These are phyloP conservation scores for Globisporangium iwayamae DNA, from an alignment of 352 stramenopile species.

Conservation along the genomic window DNA sequence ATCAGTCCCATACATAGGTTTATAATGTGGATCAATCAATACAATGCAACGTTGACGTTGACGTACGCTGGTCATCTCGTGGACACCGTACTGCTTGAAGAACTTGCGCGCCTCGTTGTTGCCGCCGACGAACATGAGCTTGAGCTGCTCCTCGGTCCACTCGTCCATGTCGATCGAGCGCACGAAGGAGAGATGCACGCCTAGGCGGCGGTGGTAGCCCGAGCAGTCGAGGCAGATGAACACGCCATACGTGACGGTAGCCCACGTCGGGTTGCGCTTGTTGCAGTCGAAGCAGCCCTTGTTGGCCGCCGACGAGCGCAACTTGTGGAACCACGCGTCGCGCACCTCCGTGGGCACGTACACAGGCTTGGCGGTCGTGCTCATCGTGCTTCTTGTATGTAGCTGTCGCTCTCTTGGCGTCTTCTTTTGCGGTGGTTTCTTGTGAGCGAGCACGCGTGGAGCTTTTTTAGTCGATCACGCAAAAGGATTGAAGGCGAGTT, in stretches of 20 bases:
- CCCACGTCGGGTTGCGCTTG: slow-evolving; percentile 94
- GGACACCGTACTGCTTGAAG: slow-evolving; percentile 90
- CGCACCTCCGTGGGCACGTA: slow-evolving; percentile 73
- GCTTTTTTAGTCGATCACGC: neutral
- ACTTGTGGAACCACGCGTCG: slow-evolving; percentile 86
- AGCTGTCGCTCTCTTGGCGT: neutral
- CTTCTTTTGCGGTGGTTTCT: slow-evolving; percentile 1
- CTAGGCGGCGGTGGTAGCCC: slow-evolving; percentile 90
- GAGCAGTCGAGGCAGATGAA: slow-evolving; percentile 97
- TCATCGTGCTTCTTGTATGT: slow-evolving; percentile 19
- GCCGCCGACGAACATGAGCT: slow-evolving; percentile 91
- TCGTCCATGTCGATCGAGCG: slow-evolving; percentile 95
- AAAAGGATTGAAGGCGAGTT: neutral
- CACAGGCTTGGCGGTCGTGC: slow-evolving; percentile 40
- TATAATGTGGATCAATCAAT: neutral
- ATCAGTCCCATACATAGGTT: neutral
- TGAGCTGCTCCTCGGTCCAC: slow-evolving; percentile 94
- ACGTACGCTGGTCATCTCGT: slow-evolving; percentile 84
- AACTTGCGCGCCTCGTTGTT: slow-evolving; percentile 92
- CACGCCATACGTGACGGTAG: slow-evolving; percentile 93
- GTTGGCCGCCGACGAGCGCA: slow-evolving; percentile 71
- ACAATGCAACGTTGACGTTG: slow-evolving; percentile 13
- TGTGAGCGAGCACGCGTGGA: neutral
- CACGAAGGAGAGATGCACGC: slow-evolving; percentile 94
- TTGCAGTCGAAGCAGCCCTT: slow-evolving; percentile 96